Conservation (phyloP, 2,329 filamentous ascomycete genomes). For the Aspergillus aculeatus region DNA sequence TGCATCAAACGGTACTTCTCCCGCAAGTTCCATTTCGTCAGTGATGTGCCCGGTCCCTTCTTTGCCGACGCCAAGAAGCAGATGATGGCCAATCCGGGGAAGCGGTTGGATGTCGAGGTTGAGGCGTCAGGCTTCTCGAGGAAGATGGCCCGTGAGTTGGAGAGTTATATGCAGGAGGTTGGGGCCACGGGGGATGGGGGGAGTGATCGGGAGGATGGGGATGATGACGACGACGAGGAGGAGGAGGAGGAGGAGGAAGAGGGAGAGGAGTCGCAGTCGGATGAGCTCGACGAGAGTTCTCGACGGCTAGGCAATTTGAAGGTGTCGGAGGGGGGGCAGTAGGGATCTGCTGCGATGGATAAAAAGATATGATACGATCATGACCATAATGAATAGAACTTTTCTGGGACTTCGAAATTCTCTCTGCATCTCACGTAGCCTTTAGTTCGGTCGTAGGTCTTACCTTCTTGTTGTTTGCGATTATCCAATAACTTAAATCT, state of each 20-base stretch:
- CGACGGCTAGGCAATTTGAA: constrained; percentile 32
- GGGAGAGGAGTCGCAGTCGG: constrained; percentile 6
- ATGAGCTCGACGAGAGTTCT: constrained; percentile 28
- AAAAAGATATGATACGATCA: constrained; percentile 24
- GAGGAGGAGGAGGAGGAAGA: constrained; percentile 21
- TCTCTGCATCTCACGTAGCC: no score
- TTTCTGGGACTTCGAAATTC: neutral
- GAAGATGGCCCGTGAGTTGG: constrained; percentile 94
- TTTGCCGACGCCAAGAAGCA: constrained; percentile 80
- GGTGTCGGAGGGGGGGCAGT: constrained; percentile 28
- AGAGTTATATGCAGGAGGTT: constrained; percentile 78
- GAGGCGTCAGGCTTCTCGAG: constrained; percentile 93
- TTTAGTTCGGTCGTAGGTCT: no score
- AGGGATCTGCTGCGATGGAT: constrained; percentile 2
- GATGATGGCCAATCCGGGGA: constrained; percentile 60
- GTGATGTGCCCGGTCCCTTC: constrained; percentile 77
- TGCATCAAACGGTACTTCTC: constrained; percentile 96
- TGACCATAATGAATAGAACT: constrained; percentile 23
- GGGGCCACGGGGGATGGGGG: constrained; percentile 56
- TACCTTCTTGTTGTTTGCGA: no score
- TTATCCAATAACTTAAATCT: no score
- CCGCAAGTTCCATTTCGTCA: constrained; percentile 81
- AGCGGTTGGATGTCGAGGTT: constrained; percentile 79
- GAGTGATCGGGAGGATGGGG: constrained; percentile 41
- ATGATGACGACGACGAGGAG: constrained; percentile 33